Evolutionary conservation across 2,329 filamentous ascomycete species (phyloP), one percentile per base, ranked within the genome.

Genomic region (Colletotrichum gloeosporioides): DNA sequence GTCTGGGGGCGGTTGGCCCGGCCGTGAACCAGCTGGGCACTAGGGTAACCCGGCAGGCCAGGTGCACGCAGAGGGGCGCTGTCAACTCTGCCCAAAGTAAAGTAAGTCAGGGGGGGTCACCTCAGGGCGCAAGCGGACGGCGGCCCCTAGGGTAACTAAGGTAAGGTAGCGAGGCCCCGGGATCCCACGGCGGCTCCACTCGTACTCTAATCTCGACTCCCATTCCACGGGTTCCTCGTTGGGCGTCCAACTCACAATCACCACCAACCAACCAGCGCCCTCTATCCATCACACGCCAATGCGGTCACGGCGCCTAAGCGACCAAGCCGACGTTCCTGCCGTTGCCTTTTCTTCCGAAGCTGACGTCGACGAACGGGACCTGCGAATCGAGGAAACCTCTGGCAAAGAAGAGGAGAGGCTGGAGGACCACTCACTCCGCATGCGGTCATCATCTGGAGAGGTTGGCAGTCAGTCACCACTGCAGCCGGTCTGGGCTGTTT

Each of bases 271-370:
- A 49, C 59, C 73, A 73, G 18, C 55, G 34, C 53, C 31, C 15
- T 57, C 66, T 39, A 22, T 66, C 34, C 59, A 49, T 55, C 39
- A 64, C 70, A 76, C 70, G 64, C 64, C 59, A 63, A 69, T 76
- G 59, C 71, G 74, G 32, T 59, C 57, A n/a, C 64, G 36, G 65
- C 57, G 59, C 15, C 70, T 69, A 61, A 74, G 65, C 44, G 59
- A 59, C 57, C 12, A 29, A 59, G 18, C 63, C 31, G 25, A 59
- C 55, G 18, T 62, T 71, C 36, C 22, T 13, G 16, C 29, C 27
- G 34, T 9, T 63, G 34, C 18, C 68, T 53, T 53, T 53, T 53
- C n/a, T 53, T 4, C 44, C 44, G 29, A n/a, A 61, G 49, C 61
- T 71, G 69, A 67, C 63, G 69, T 68, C 73, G 22, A 67, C 55